These are phyloP conservation scores for Hypoxylon rubiginosum DNA, from an alignment of 2,329 filamentous ascomycete species.

Conservation along the genomic window DNA sequence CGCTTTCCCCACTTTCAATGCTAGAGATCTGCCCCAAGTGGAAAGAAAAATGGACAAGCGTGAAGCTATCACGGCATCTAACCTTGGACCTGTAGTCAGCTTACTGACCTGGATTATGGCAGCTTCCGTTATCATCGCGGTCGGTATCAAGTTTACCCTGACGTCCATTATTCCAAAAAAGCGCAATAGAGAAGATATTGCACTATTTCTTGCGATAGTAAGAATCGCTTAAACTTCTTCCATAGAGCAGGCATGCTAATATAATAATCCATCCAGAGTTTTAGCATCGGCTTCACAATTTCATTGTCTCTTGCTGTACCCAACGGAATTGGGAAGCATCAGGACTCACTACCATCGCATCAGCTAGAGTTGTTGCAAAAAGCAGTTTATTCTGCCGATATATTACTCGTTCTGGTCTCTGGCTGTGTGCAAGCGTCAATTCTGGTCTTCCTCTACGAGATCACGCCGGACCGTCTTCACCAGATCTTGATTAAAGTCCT, in stretches of 20 bases:
- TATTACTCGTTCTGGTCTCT: slow-evolving; percentile 30
- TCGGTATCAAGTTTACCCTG: slow-evolving; percentile 37
- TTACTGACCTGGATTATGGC: slow-evolving; percentile 35
- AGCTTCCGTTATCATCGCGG: slow-evolving; percentile 31
- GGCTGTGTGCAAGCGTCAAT: slow-evolving; percentile 31
- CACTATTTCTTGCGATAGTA: slow-evolving; percentile 32
- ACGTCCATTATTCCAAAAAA: slow-evolving; percentile 25
- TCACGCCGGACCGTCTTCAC: slow-evolving; percentile 30
- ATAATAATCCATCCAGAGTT: slow-evolving; percentile 18
- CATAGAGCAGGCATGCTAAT: slow-evolving; percentile 16
- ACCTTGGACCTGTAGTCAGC: slow-evolving; percentile 37
- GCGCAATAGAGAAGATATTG: slow-evolving; percentile 30
- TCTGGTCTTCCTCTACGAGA: slow-evolving; percentile 31
- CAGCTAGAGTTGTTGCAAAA: slow-evolving; percentile 36
- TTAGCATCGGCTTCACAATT: slow-evolving; percentile 36
- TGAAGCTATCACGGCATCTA: slow-evolving; percentile 30
- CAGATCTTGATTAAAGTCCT: slow-evolving; percentile 11
- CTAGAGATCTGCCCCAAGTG: neutral
- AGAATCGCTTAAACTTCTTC: slow-evolving; percentile 3
- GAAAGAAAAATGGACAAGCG: slow-evolving; percentile 34
- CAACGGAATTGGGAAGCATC: slow-evolving; percentile 36
- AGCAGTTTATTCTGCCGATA: slow-evolving; percentile 30
- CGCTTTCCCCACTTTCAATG: slow-evolving; percentile 10
- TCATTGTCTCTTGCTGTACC: slow-evolving; percentile 34
- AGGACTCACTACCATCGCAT: slow-evolving; percentile 20